These are phyloP conservation scores for Tephrocybe sp. DNA, from an alignment of 768 basidiomycete species.

Conservation along the genomic window DNA sequence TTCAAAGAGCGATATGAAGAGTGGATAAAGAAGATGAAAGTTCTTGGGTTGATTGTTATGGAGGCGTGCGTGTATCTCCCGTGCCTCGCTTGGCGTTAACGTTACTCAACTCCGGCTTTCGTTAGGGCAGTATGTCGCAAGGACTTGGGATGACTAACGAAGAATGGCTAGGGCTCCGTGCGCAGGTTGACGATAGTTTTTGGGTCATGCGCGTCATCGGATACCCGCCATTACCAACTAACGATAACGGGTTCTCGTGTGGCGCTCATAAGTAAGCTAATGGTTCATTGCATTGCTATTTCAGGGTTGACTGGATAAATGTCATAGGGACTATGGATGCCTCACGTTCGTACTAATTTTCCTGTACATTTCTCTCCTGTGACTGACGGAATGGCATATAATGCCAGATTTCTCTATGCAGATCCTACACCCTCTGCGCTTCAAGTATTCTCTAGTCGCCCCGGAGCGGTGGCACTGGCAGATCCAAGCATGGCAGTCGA, in stretches of 20 bases:
- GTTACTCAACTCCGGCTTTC: neutral
- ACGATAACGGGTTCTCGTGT: conserved; percentile 82
- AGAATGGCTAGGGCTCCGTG: conserved; percentile 69
- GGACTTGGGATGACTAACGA: conserved; percentile 71
- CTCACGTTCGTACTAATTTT: conserved; percentile 54
- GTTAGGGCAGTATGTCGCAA: conserved; percentile 62
- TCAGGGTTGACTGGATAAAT: neutral
- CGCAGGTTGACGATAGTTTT: conserved; percentile 78
- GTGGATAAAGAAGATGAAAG: conserved; percentile 88
- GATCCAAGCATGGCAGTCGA: conserved; percentile 42
- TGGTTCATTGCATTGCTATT: neutral
- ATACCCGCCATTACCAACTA: conserved; percentile 81
- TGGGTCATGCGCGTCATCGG: conserved; percentile 90
- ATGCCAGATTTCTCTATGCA: conserved; percentile 75
- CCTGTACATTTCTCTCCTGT: neutral
- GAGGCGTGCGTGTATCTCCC: conserved; percentile 60
- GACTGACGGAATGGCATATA: neutral
- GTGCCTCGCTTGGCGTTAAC: neutral
- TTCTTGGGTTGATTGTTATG: conserved; percentile 78
- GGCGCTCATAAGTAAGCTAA: conserved; percentile 78
- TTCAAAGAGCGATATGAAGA: conserved; percentile 65
- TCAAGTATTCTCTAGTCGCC: conserved; percentile 68
- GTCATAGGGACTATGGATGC: conserved; percentile 82
- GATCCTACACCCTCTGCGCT: conserved; percentile 79
- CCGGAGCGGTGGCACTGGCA: conserved; percentile 27